Evolutionary conservation across 768 basidiomycete genomes (phyloP), one percentile per base, ranked within the genome.

Genomic region (Phaeolepiota aurea): DNA sequence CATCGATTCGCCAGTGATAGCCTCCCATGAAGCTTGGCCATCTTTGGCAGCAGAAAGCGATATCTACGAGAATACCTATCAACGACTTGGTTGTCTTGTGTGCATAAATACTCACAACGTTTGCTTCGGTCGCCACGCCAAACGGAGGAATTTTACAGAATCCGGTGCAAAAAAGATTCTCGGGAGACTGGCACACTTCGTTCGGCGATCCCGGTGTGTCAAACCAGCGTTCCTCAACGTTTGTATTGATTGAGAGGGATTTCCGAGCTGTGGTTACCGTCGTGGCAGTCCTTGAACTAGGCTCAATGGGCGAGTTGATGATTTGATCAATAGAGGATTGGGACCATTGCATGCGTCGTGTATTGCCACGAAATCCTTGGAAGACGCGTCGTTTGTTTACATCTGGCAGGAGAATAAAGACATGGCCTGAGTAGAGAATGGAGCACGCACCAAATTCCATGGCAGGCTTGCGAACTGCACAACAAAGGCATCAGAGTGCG

Each of bases 41-140:
- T 69, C 67, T 38, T 61, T 61, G 7, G 62, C 58, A 0, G 66
- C 62, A 0, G 62, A 57, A 23, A 69, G 34, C 5, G 62, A 59
- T 15, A 67, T 61, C 65, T 68, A 23, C 10, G 5, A 3, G 35
- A 9, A 23, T 1, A 20, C 30, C 4, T 13, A 7, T 4, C 11
- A 32, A 5, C 19, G 3, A 16, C 25, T 7, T 28, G 34, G 9
- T 7, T 2, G 7, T 40, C 23, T 2, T 14, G 40, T 15, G 7
- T 11, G 16, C 22, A 21, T 3, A 12, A 20, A 19, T n/a, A 53
- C 61, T 13, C 38, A 64, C 63, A 41, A 65, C 63, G 42, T 63
- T 54, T 0, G 60, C 57, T 14, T 52, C 46, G n/a, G 13, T 38
- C 25, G 1, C 47, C 19, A 13, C 22, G 15, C 41, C 41, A 1